phyloP scores from a whole-genome alignment of 331 rosid species.

The Pyracantha coccinea region DNA sequence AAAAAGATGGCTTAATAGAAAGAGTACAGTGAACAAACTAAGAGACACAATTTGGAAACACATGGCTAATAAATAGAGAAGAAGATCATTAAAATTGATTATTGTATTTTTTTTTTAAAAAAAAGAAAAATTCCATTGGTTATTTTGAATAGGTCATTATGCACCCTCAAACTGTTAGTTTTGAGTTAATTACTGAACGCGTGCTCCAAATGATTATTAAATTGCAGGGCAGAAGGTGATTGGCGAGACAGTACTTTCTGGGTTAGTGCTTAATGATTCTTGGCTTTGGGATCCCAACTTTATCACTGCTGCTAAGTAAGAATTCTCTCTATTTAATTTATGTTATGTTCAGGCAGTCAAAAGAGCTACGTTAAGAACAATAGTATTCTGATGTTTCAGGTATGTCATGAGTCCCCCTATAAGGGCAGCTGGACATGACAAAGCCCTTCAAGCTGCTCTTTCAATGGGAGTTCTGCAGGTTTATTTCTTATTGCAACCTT shows the following conservation, averaged over 20 bases:
- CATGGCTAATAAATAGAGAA: neutral
- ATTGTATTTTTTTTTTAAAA: too few relatives aligned
- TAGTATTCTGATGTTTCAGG: slow-evolving; percentile 30
- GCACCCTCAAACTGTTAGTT: neutral
- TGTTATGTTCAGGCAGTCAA: neutral
- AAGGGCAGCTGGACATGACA: slow-evolving; percentile 68
- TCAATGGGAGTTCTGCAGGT: slow-evolving; percentile 85
- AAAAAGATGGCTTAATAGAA: neutral
- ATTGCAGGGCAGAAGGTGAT: slow-evolving; percentile 73
- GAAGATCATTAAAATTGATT: neutral
- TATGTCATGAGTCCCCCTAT: slow-evolving; percentile 98
- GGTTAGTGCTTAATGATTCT: slow-evolving; percentile 81
- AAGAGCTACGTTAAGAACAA: neutral
- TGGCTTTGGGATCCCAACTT: slow-evolving; percentile 94
- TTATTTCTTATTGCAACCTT: neutral
- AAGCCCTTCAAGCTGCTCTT: slow-evolving; percentile 94
- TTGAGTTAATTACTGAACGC: neutral
- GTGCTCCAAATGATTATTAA: neutral
- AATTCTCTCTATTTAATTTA: slow-evolving; percentile 3
- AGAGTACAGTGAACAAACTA: neutral
- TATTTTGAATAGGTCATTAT: neutral
- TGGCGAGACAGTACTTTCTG: slow-evolving; percentile 87
- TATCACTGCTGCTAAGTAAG: slow-evolving; percentile 72
- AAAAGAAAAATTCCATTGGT: neutral
- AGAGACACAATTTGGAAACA: neutral